Base-by-base conservation (phyloP, 345 rosid genomes). In the Lenwebbia sp. region DNA sequence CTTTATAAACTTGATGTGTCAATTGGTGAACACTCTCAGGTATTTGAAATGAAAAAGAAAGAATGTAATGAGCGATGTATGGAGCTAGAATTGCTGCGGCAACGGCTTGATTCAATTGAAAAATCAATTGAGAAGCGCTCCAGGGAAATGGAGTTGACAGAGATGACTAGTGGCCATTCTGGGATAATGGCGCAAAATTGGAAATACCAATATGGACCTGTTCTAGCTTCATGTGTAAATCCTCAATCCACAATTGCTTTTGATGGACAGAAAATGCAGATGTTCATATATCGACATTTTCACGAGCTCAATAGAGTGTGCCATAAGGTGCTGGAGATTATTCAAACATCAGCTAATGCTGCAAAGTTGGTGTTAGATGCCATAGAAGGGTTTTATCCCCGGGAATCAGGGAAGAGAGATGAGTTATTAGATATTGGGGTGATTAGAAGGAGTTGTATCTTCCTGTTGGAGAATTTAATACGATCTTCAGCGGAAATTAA, bases 361-460 rank as follows among this genome's bases (percentile, higher is more conserved):
- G 90, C 92, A 50, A 90, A 88, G 89, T 91, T 94, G 60, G 94
- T 91, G 62, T 84, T 94, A 57, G 92, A 90, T 88, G 90, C 92
- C 83, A 85, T 94, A 84, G 75, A 90, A 84, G 89, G 89, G 56
- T 89, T 91, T 85, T 84, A 84, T 83, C 88, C 89, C 9, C 81
- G 87, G 57, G 85, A 83, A 54, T 87, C 87, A 82, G 87, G 58
- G 83, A 86, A 83, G 4, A 70, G 84, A 41, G 84, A 33, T 40
- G 28, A n/a, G 49, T 75, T 83, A 82, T 87, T 85, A 53, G 89
- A 90, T 83, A 83, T 55, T 60, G 82, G 41, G 81, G 85, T 85
- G 85, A 88, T 88, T 47, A 90, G 88, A 70, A 88, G 86, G 86
- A 88, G 88, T 87, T 90, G 91, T 83, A 85, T 92, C 47, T 85